Conservation (phyloP, 169 alveolate species). For the Plasmodium falciparum region DNA sequence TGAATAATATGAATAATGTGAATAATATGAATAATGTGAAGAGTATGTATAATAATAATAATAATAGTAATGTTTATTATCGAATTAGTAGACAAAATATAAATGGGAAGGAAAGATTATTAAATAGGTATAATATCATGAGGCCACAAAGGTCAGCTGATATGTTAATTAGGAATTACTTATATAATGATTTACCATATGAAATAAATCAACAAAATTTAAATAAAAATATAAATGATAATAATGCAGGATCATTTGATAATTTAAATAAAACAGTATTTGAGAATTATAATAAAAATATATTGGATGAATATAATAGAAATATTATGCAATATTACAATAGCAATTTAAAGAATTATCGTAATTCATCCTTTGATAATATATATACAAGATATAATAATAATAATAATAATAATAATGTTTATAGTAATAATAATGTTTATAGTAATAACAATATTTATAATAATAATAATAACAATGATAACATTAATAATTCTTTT, state of each 20-base stretch:
- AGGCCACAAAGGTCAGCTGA: background rate
- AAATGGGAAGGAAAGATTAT: background rate
- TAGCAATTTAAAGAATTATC: slow-evolving; percentile 1
- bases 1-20: background rate
- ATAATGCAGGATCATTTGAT: background rate
- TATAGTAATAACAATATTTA: too few species aligned
- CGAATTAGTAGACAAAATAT: background rate
- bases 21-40: background rate
- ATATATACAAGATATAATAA: background rate
- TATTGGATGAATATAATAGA: slow-evolving; percentile 15
- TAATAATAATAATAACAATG: background rate
- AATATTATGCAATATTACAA: background rate
- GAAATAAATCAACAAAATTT: background rate
- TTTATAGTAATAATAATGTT: background rate
- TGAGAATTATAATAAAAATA: background rate
- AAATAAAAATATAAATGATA: slow-evolving; percentile 17
- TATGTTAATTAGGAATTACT: background rate
- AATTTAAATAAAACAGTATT: too few species aligned
- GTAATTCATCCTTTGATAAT: slow-evolving; percentile 37
- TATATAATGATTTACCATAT: slow-evolving; percentile 10
- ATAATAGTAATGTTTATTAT: background rate
- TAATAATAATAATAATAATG: background rate
- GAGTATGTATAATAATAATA: background rate
- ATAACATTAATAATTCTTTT: background rate
- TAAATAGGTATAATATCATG: background rate